Evolutionary conservation across 345 rosid species (phyloP).

Genomic region (Pistacia integerrima): DNA sequence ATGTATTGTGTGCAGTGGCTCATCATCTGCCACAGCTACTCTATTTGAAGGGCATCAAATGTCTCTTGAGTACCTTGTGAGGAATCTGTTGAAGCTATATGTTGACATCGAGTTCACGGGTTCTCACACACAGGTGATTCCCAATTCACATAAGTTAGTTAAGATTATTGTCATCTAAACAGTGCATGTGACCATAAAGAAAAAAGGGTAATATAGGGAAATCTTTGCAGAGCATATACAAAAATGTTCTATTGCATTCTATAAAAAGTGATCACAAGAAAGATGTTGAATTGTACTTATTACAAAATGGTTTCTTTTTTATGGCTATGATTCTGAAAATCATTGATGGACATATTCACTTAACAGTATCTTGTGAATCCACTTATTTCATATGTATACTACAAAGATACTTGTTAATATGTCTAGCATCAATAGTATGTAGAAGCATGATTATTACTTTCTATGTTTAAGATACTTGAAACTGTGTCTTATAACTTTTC

Average conservation of each 20-base stretch:
- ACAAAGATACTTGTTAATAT: not conserved
- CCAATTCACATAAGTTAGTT: not conserved
- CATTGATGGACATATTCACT: not conserved
- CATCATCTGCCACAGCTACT: slow-evolving; percentile 77
- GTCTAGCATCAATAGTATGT: not conserved
- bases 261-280: not conserved
- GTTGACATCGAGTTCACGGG: slow-evolving; percentile 99
- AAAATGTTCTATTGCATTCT: not conserved
- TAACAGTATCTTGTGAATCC: not conserved
- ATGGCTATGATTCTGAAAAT: not conserved
- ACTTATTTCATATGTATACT: not conserved
- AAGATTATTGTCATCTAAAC: not conserved
- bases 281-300: not conserved
- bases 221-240: not conserved
- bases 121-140: slow-evolving; percentile 93
- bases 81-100: slow-evolving; percentile 96
- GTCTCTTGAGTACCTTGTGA: slow-evolving; percentile 91
- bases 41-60: slow-evolving; percentile 94
- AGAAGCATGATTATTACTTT: not conserved
- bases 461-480: not conserved
- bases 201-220: too few relatives aligned
- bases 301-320: not conserved
- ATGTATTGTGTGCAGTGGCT: slow-evolving; percentile 58
- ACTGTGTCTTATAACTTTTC: not conserved
- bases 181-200: too few relatives aligned